Base-by-base conservation (phyloP, 2,329 filamentous ascomycete species). In the Scolecobasidium constrictum region DNA sequence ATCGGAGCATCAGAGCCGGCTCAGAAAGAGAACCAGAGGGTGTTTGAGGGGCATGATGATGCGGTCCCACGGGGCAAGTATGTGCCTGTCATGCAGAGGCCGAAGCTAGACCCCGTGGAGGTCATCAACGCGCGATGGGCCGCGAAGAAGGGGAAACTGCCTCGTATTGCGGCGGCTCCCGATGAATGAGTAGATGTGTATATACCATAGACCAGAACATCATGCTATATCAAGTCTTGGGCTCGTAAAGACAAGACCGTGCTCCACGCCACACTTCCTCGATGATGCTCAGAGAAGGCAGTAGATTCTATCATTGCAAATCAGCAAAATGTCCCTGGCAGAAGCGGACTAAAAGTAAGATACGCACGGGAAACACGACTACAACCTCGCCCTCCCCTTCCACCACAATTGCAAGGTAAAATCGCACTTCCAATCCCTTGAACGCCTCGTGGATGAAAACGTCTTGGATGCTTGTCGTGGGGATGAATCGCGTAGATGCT, bases 361-460 rank as follows among this genome's bases (percentile, higher is more conserved):
- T 18, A 63, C 70, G 52, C 57, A 78, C 74, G 3, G 90, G 90
- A 59, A 98, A 98, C 3, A 96, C 87, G n/a, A 98, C 90, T 0
- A 96, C 84, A 4, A 94, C 75, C 50, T 92, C 81, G 42, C 81
- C 75, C 63, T 96, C 90, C 2, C 81, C 87, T 52, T 93, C 83
- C 15, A 96, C 86, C 42, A 96, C 82, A 21, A 96, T 84, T 4
- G 86, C 78, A 6, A 98, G 67, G 56, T 94, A 95, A 56, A 90
- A 94, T 33, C 81, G 69, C 26, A 96, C 87, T 63, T 88, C 86
- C 55, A 95, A 94, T 1, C 88, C 88, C 45, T 77, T 78, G 62
- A 96, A 96, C 3, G 88, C 92, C 67, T 98, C 92, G 59, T 95
- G 87, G 40, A 98, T 84, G 42, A 95, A 77, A 44, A 98, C 81